Evolutionary conservation across 371 early-diverging fungal species (phyloP).

Genomic region (Rhizopus sp.): DNA sequence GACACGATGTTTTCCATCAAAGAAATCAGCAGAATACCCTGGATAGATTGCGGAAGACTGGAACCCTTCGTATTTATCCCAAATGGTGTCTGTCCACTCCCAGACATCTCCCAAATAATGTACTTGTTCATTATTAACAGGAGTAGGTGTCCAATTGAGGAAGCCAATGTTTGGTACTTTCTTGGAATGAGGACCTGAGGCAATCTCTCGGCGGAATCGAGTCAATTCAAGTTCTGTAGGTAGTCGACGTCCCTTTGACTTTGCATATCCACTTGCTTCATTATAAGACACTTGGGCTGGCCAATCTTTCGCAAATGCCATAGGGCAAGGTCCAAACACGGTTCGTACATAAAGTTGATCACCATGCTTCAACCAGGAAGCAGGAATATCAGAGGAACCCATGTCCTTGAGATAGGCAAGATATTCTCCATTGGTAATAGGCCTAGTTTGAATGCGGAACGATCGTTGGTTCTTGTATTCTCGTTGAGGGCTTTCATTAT

Average conservation of each 20-base stretch:
- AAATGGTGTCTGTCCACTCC: constrained; percentile 82
- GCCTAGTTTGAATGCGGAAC: constrained; percentile 69
- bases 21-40: constrained; percentile 89
- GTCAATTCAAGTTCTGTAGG: constrained; percentile 71
- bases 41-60: constrained; percentile 73
- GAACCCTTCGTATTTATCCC: constrained; percentile 63
- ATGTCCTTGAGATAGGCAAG: constrained; percentile 50
- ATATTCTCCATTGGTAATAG: constrained; percentile 84
- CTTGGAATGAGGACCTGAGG: constrained; percentile 8
- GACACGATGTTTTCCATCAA: constrained; percentile 83
- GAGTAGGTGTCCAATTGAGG: constrained; percentile 62
- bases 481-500: constrained; percentile 76
- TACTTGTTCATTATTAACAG: constrained; percentile 38
- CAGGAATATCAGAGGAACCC: constrained; percentile 28
- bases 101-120: constrained; percentile 71
- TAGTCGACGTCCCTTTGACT: constrained; percentile 53
- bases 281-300: constrained; percentile 74
- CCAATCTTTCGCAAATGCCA: constrained; percentile 61
- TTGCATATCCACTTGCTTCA: constrained; percentile 72
- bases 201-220: constrained; percentile 25
- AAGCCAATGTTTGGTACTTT: constrained; percentile 60
- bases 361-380: constrained; percentile 53
- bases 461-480: constrained; percentile 17
- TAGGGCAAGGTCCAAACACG: constrained; percentile 63
- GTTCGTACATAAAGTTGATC: constrained; percentile 58